A percentile compares a stretch with the other conserved stretches of the same genome.
These are phyloP conservation scores for Hippophae rhamnoides DNA, from an alignment of 306 rosid species.

Conservation along the genomic window DNA sequence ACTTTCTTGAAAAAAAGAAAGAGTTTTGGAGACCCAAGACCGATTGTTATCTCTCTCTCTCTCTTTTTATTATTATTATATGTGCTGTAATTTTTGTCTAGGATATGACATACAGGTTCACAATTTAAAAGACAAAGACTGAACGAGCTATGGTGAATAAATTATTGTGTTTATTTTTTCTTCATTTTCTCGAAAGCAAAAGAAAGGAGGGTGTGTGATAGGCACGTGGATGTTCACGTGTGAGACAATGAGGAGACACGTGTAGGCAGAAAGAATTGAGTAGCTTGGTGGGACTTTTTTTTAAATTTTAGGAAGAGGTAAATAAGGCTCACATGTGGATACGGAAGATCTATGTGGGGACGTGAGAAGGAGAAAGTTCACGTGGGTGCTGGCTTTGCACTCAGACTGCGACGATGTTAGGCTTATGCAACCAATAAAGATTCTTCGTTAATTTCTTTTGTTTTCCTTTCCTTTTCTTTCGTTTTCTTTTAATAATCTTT, in stretches of 20 bases:
- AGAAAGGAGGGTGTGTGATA: background rate
- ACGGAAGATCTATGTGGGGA: conserved; percentile 80
- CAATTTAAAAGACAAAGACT: conserved; percentile 40
- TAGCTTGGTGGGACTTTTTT: conserved; percentile 2
- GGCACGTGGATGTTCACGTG: conserved; percentile 51
- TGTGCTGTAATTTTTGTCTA: conserved; percentile 8
- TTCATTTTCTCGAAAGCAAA: background rate
- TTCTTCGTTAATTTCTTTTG: no score
- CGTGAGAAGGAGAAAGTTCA: conserved; percentile 28
- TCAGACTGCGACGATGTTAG: conserved; percentile 13
- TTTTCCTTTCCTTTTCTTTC: no score
- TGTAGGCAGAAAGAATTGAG: conserved; percentile 21
- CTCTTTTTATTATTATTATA: no score
- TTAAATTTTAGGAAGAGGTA: background rate
- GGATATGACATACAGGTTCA: conserved; percentile 42
- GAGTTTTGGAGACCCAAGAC: no score
- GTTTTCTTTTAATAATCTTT: no score
- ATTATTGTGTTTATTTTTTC: no score
- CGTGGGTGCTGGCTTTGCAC: conserved; percentile 39
- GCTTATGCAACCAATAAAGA: no score
- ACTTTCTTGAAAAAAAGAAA: no score
- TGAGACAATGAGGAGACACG: conserved; percentile 28
- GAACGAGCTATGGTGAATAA: background rate
- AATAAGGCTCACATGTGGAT: conserved; percentile 51
- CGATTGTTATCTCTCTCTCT: no score